A percentile compares a stretch with the other conserved stretches of the same genome.
Conservation (phyloP, 192 early-diverging fungal genomes). For the Entomortierella parvispora region DNA sequence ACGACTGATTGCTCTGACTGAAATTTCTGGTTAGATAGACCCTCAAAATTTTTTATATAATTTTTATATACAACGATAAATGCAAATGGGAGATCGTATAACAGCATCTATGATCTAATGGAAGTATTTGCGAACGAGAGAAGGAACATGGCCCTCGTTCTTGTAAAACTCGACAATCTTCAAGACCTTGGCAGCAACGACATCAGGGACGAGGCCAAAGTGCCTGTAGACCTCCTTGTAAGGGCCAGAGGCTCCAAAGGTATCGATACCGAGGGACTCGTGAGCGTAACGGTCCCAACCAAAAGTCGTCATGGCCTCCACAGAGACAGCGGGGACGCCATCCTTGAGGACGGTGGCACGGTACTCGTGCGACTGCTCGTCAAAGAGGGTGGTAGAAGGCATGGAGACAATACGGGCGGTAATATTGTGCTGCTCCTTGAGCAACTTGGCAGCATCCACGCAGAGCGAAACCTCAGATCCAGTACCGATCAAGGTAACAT, state of each 20-base stretch:
- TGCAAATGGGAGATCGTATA: constrained; percentile 1
- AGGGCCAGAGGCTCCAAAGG: constrained; percentile 91
- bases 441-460: constrained; percentile 88
- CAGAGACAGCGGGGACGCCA: constrained; percentile 85
- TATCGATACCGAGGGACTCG: constrained; percentile 86
- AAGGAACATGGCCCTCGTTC: constrained; percentile 61
- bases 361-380: constrained; percentile 86
- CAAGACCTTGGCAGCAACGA: constrained; percentile 78
- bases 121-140: constrained; percentile 54
- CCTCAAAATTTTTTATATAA: neutral
- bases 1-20: constrained; percentile 57
- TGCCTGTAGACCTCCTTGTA: constrained; percentile 84
- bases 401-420: constrained; percentile 91
- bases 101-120: constrained; percentile 29
- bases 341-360: constrained; percentile 79
- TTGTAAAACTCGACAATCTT: constrained; percentile 84
- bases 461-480: constrained; percentile 95
- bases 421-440: constrained; percentile 64
- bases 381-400: constrained; percentile 93
- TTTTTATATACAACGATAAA: neutral
- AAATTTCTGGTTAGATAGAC: constrained; percentile 53
- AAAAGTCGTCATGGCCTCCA: constrained; percentile 90
- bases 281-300: constrained; percentile 96
- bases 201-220: constrained; percentile 84
- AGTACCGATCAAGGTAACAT: constrained; percentile 84